Conservation (phyloP, 768 basidiomycete genomes). For the Russula vinacea region DNA sequence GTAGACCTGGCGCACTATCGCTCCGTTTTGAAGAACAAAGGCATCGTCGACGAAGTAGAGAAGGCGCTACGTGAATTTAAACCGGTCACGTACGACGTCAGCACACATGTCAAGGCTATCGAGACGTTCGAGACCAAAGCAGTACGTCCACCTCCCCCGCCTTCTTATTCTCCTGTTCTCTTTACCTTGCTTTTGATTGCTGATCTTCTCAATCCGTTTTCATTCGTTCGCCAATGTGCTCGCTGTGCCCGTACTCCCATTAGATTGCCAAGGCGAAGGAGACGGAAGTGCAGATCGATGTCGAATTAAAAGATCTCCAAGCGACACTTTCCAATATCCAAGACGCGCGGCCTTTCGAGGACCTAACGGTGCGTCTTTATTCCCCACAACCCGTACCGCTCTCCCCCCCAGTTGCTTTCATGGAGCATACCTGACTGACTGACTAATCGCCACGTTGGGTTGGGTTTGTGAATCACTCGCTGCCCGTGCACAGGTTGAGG, state of each 20-base stretch:
- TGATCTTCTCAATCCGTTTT: not conserved
- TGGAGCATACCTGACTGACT: not conserved
- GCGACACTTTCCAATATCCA: slow-evolving; percentile 95
- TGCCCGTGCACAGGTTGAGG: slow-evolving; percentile 57
- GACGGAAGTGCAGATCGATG: slow-evolving; percentile 85
- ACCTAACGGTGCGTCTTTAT: slow-evolving; percentile 73
- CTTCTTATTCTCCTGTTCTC: not conserved
- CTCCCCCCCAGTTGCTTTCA: too few relatives aligned
- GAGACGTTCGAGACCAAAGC: slow-evolving; percentile 96
- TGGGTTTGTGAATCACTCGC: not conserved
- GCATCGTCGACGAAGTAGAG: slow-evolving; percentile 89
- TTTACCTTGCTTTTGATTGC: not conserved
- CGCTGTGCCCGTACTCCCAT: too few relatives aligned
- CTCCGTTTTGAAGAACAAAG: slow-evolving; percentile 86
- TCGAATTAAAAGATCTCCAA: slow-evolving; percentile 87
- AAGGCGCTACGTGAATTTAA: slow-evolving; percentile 86
- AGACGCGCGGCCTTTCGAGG: slow-evolving; percentile 95
- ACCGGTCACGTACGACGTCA: slow-evolving; percentile 90
- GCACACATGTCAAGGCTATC: slow-evolving; percentile 87
- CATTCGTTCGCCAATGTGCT: too few relatives aligned
- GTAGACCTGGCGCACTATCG: slow-evolving; percentile 93
- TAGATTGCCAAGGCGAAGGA: slow-evolving; percentile 87
- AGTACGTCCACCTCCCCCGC: slow-evolving; percentile 48
- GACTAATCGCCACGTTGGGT: not conserved
- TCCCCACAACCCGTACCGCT: not conserved